A percentile compares a stretch with the other conserved stretches of the same genome.
These are phyloP conservation scores for Atalantia buxifolia DNA, from an alignment of 345 rosid species.

Conservation along the genomic window DNA sequence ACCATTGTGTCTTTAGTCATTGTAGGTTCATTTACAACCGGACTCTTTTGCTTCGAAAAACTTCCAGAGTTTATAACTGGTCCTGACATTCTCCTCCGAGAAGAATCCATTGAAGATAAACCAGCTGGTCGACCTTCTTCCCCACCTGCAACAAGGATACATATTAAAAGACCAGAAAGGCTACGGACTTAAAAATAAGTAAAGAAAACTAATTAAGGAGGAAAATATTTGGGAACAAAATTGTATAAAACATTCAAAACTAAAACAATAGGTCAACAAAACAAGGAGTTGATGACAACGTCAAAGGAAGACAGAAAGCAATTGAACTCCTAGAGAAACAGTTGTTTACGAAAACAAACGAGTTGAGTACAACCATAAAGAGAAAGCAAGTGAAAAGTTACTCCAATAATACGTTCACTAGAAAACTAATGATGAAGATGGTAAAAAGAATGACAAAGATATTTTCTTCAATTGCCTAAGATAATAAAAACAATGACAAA, in stretches of 20 bases:
- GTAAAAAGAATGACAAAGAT: not conserved
- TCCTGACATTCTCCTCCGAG: constrained; percentile 70
- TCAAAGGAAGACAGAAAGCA: not conserved
- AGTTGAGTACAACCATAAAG: not conserved
- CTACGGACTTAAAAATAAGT: not conserved
- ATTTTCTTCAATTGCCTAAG: constrained; percentile 34
- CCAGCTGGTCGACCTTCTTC: constrained; percentile 46
- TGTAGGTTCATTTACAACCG: constrained; percentile 50
- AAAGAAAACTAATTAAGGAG: not conserved
- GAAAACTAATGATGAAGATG: not conserved
- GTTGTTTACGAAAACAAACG: not conserved
- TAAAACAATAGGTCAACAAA: not conserved
- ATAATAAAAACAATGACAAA: not conserved
- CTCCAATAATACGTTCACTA: not conserved
- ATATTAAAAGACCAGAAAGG: not conserved
- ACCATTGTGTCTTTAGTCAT: constrained; percentile 56
- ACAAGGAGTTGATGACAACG: not conserved
- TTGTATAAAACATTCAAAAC: not conserved
- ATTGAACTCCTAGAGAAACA: not conserved
- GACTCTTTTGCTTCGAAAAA: constrained; percentile 64
- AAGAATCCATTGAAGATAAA: constrained; percentile 59
- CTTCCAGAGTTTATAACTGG: constrained; percentile 53
- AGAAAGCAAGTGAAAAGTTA: not conserved
- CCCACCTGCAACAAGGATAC: constrained; percentile 49
- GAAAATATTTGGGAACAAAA: not conserved